phyloP scores from a whole-genome alignment of 1,139 yeast species.

The Suhomyces coccinellae region DNA sequence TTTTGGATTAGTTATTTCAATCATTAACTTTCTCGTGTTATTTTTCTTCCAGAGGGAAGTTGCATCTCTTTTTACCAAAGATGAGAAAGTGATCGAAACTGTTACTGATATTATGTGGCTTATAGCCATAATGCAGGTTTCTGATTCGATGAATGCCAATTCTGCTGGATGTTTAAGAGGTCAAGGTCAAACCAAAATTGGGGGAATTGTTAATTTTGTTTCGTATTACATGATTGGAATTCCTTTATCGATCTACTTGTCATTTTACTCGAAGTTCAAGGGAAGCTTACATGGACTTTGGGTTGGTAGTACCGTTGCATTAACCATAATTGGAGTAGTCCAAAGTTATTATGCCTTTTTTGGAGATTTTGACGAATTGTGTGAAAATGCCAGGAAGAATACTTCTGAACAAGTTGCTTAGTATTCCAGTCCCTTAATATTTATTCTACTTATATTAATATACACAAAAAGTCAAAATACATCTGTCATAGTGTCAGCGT shows the following conservation, averaged over 20 bases:
- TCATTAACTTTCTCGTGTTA: conserved; percentile 41
- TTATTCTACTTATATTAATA: neutral
- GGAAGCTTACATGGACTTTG: conserved; percentile 54
- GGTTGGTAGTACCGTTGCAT: conserved; percentile 54
- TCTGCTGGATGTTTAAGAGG: conserved; percentile 63
- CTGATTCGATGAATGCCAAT: conserved; percentile 59
- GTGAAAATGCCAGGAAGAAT: conserved; percentile 44
- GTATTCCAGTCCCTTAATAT: neutral
- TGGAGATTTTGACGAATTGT: conserved; percentile 41
- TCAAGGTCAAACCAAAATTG: conserved; percentile 59
- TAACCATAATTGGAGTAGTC: conserved; percentile 52
- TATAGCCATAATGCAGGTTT: conserved; percentile 55
- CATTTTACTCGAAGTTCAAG: conserved; percentile 48
- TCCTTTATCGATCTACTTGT: conserved; percentile 48
- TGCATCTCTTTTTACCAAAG: conserved; percentile 43
- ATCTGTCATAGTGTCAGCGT: conserved; percentile 42
- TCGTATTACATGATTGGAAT: conserved; percentile 55
- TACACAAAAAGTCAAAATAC: conserved; percentile 29
- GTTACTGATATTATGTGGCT: conserved; percentile 51
- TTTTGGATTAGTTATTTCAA: conserved; percentile 45
- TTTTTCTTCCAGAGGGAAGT: conserved; percentile 38
- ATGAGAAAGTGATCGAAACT: conserved; percentile 40
- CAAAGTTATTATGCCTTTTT: conserved; percentile 47
- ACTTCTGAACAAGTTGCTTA: conserved; percentile 21
- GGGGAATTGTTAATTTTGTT: conserved; percentile 55